Conservation (phyloP, 805 yeast species). For the Ogataea sp. region DNA sequence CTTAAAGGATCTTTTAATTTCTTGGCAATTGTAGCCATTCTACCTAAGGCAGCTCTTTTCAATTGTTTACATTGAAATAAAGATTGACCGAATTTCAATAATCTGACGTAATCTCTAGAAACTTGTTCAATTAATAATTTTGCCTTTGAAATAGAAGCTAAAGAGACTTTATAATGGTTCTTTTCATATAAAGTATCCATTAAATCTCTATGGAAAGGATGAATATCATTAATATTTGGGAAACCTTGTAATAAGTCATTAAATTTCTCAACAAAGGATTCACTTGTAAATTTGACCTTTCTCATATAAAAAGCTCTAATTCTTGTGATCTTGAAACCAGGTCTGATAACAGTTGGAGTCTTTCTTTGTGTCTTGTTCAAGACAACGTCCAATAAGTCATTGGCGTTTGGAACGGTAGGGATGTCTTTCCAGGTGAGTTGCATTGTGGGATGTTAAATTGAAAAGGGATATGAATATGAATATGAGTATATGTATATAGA, state of each 20-base stretch:
- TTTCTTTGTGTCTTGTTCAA: slow-evolving; percentile 97
- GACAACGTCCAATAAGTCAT: slow-evolving; percentile 92
- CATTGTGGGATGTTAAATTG: slow-evolving; percentile 51
- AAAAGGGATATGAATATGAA: neutral
- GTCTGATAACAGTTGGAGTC: slow-evolving; percentile 97
- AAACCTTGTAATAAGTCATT: slow-evolving; percentile 79
- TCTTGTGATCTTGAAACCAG: slow-evolving; percentile 94
- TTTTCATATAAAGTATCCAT: slow-evolving; percentile 97
- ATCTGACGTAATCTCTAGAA: slow-evolving; percentile 87
- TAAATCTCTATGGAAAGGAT: slow-evolving; percentile 96
- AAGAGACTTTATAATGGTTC: slow-evolving; percentile 94
- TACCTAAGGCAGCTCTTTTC: slow-evolving; percentile 97
- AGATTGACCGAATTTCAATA: slow-evolving; percentile 95
- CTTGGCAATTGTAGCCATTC: slow-evolving; percentile 98
- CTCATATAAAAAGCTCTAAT: slow-evolving; percentile 97
- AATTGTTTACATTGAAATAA: slow-evolving; percentile 97
- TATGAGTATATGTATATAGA: too few species aligned
- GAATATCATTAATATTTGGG: slow-evolving; percentile 95
- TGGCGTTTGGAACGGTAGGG: slow-evolving; percentile 87
- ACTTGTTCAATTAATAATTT: slow-evolving; percentile 93
- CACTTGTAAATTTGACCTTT: slow-evolving; percentile 93
- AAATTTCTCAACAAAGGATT: slow-evolving; percentile 91
- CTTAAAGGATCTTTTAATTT: slow-evolving; percentile 89
- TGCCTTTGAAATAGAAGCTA: slow-evolving; percentile 92
- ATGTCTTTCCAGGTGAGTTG: slow-evolving; percentile 98